Percentiles rank a stretch among this genome's conserved stretches.
Evolutionary conservation across 345 rosid genomes (phyloP).

Genomic region (Rubroshorea leprosula): DNA sequence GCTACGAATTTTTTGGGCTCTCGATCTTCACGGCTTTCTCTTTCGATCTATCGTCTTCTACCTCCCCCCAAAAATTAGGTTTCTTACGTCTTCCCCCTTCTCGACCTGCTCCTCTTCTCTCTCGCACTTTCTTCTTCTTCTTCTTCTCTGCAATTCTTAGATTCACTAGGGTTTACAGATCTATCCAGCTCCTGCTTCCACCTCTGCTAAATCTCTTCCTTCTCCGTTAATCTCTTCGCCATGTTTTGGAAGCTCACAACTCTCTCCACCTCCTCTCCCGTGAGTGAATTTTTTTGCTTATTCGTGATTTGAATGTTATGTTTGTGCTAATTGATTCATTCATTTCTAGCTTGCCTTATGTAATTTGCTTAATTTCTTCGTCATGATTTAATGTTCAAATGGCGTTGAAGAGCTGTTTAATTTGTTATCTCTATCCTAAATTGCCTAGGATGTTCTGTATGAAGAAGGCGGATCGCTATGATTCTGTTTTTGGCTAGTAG

Average conservation of each 20-base stretch:
- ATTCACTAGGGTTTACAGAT: conserved; percentile 56
- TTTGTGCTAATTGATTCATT: background rate
- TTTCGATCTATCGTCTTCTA: background rate
- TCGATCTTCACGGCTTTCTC: conserved; percentile 4
- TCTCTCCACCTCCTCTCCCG: conserved; percentile 89
- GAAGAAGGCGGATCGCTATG: background rate
- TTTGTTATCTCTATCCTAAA: background rate
- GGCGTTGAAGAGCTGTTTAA: background rate
- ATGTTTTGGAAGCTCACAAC: conserved; percentile 98
- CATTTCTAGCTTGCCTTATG: background rate
- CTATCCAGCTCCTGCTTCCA: conserved; percentile 26
- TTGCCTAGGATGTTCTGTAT: background rate
- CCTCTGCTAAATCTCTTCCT: conserved; percentile 21
- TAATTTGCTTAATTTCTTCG: too few species aligned
- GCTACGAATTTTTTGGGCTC: conserved; percentile 5
- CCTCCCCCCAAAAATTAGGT: background rate
- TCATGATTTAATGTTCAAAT: background rate
- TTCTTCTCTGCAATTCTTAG: conserved; percentile 24
- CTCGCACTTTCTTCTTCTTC: conserved; percentile 37
- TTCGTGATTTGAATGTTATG: background rate
- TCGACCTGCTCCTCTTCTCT: background rate
- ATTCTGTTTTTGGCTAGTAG: background rate
- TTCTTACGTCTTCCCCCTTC: background rate
- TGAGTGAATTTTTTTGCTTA: conserved; percentile 38
- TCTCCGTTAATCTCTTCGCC: conserved; percentile 6